Conservation (phyloP, 2,329 filamentous ascomycete genomes). For the Trichoderma oligosporum region DNA sequence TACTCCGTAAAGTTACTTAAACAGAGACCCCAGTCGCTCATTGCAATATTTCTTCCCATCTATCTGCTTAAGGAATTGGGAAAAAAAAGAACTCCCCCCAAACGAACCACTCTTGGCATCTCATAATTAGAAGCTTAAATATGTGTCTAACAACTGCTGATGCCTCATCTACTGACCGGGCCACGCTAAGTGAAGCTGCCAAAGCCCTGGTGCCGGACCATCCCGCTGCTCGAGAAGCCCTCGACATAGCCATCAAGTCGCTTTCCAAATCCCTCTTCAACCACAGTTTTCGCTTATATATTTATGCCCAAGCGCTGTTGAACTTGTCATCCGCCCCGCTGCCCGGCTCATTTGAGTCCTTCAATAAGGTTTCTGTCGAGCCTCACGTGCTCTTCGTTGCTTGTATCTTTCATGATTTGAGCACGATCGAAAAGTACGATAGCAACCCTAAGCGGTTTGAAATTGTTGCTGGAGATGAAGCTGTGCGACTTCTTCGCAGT, state of each 20-base stretch:
- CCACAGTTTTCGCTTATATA: constrained; percentile 14
- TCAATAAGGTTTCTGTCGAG: background rate
- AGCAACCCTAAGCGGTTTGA: constrained; percentile 11
- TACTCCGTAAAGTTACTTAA: too few species aligned
- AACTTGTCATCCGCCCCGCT: background rate
- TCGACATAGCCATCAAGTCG: constrained; percentile 8
- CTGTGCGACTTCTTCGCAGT: background rate
- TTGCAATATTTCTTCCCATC: too few species aligned
- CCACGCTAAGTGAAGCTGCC: constrained; percentile 1
- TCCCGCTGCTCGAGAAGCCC: constrained; percentile 11
- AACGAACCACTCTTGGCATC: too few species aligned
- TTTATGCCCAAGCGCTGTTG: constrained; percentile 12
- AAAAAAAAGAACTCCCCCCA: too few species aligned
- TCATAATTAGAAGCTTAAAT: background rate
- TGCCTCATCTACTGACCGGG: background rate
- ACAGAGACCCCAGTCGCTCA: too few species aligned
- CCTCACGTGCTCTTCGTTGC: constrained; percentile 17
- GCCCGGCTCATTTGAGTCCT: background rate
- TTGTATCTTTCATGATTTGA: constrained; percentile 15
- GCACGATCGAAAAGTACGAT: constrained; percentile 10
- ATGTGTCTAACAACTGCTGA: background rate
- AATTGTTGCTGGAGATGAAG: constrained; percentile 3
- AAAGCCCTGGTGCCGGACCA: constrained; percentile 8
- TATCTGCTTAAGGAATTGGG: too few species aligned
- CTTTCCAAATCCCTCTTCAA: constrained; percentile 8